These are phyloP conservation scores for Paraurostyla sp. DNA, from an alignment of 73 alveolate genomes.

Conservation along the genomic window DNA sequence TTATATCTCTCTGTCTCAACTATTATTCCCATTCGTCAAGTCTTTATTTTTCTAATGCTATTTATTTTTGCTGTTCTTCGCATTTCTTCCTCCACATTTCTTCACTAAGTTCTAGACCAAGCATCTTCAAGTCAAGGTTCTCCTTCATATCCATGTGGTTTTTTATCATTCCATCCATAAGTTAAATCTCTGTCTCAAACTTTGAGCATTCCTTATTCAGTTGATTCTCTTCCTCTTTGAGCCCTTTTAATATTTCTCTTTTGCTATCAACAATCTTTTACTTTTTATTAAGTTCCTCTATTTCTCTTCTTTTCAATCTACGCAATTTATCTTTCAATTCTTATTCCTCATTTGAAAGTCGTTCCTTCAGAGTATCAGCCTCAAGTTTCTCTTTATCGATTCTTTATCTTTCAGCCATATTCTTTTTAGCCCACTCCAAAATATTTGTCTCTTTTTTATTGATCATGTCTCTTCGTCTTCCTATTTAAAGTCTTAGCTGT, in stretches of 20 bases:
- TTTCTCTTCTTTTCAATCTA: conserved; percentile 11
- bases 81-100: conserved; percentile 51
- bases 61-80: conserved; percentile 3
- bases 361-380: background rate
- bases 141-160: conserved; percentile 49
- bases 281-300: conserved; percentile 14
- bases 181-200: background rate
- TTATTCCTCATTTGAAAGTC: background rate
- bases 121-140: conserved; percentile 44
- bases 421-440: conserved; percentile 39
- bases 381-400: background rate
- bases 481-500: background rate
- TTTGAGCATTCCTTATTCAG: conserved; percentile 9
- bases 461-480: conserved; percentile 8
- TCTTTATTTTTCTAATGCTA: background rate
- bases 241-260: background rate
- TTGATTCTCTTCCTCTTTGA: background rate
- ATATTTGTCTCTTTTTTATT: conserved; percentile 19
- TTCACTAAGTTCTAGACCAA: conserved; percentile 43
- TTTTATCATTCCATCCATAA: conserved; percentile 38
- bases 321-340: conserved; percentile 30
- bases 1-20: background rate
- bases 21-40: conserved; percentile 19
- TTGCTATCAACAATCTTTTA: background rate
- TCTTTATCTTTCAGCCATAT: background rate